Base-by-base conservation (phyloP, 306 rosid genomes). In the Acacia acuminata region DNA sequence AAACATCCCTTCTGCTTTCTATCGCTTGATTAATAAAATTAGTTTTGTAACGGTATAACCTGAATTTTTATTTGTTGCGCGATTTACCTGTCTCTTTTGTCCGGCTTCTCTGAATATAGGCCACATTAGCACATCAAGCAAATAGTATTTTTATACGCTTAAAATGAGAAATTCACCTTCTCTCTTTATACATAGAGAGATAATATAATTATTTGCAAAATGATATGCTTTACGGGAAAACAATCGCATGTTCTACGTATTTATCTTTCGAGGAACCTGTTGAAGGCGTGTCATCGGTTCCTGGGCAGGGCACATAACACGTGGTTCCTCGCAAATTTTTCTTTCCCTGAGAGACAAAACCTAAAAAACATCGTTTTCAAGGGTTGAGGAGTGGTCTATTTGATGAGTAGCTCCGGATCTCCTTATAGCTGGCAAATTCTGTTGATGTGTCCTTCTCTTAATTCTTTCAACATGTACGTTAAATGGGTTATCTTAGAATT, bases 401-500 rank as follows among this genome's bases (percentile, higher is more conserved):
- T 44, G 12, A 24, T 44, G 12, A 24, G 58, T 17, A 40, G 48
- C 27, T 22, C 22, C 27, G 36, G 53, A 70, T 70, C 55, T 43
- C 53, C 32, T 71, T 6, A 78, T 84, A 86, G 89, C 87, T 89
- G 87, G 82, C 90, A 83, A 82, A 61, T 84, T 86, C 75, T 71
- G 86, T 88, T 82, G 88, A 64, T 68, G 79, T 85, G 81, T 82
- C 72, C 7, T 8, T 71, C 58, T 71, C 38, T 44, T 17, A 43
- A 22, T 43, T 45, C 58, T 43, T 24, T 13, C 3, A 14, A n/a
- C 63, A 19, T 20, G 7, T 32, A 66, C 44, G 45, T 32, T 65
- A 66, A 34, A 34, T 34, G 34, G 44, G 24, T 34, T 66, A 10
- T 40, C 73, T 68, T 56, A 3, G 63, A 56, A 10, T 56, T n/a